These are phyloP conservation scores for Periconia digitata DNA, from an alignment of 2,329 filamentous ascomycete species.

Conservation along the genomic window DNA sequence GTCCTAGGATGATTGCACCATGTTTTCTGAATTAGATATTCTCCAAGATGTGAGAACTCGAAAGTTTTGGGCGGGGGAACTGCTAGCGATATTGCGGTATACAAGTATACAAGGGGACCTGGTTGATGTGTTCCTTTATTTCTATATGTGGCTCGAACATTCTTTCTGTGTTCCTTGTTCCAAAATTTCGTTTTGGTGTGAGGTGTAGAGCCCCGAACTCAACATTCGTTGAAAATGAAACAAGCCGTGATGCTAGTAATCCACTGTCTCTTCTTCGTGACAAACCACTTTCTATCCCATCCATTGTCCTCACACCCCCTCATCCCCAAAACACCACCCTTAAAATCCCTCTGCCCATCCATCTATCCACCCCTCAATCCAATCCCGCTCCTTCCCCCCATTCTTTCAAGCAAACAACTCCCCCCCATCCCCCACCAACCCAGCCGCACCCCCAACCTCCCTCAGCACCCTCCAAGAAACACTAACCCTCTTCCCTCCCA, in stretches of 20 bases:
- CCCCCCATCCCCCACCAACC: conserved; percentile 10
- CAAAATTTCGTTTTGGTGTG: no score
- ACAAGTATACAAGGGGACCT: no score
- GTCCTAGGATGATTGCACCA: not conserved
- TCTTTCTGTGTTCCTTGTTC: no score
- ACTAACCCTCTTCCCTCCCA: conserved; percentile 12
- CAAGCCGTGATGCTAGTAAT: no score
- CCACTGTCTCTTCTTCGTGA: no score
- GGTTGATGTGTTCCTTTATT: no score
- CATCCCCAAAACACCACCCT: not conserved
- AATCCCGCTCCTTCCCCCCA: not conserved
- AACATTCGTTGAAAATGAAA: no score
- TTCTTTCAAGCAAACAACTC: conserved; percentile 15
- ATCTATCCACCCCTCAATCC: not conserved
- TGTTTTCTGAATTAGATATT: not conserved
- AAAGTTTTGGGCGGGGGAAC: no score
- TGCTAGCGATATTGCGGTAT: no score
- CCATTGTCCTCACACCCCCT: not conserved
- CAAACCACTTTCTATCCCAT: not conserved
- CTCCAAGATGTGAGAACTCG: no score
- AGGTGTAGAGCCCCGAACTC: no score
- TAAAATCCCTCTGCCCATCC: not conserved
- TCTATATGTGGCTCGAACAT: no score
- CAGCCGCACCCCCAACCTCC: conserved; percentile 12
- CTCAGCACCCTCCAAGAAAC: conserved; percentile 32